Evolutionary conservation across 2,329 filamentous ascomycete genomes (phyloP).

Genomic region (Beauveria caledonica): DNA sequence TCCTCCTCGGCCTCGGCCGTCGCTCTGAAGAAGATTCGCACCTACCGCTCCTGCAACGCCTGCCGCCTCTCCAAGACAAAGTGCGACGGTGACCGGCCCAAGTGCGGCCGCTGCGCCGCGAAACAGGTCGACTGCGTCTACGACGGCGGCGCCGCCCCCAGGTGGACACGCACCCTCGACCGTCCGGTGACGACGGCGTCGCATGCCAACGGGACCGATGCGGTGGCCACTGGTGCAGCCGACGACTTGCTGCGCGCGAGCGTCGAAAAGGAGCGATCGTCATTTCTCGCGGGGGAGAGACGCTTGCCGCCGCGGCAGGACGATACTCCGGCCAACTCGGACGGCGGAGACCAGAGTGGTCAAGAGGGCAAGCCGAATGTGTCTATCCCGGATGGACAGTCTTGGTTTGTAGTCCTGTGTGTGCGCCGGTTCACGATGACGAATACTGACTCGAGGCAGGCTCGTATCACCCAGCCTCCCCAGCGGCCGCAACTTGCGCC

Average conservation of each 20-base stretch:
- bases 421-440: not conserved
- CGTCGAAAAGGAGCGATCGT: constrained; percentile 9
- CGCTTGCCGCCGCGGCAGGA: constrained; percentile 9
- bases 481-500: constrained; percentile 25
- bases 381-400: constrained; percentile 10
- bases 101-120: constrained; percentile 27
- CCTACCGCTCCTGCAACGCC: constrained; percentile 31
- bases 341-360: not conserved
- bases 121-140: constrained; percentile 30
- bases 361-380: constrained; percentile 3
- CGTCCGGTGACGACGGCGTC: constrained; percentile 10
- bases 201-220: constrained; percentile 2
- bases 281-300: constrained; percentile 4
- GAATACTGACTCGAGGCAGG: constrained; percentile 17
- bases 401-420: constrained; percentile 12
- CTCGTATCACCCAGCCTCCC: constrained; percentile 26
- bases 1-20: constrained; percentile 18
- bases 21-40: constrained; percentile 30
- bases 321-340: constrained; percentile 3
- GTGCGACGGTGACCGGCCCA: constrained; percentile 32
- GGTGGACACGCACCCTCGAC: constrained; percentile 28
- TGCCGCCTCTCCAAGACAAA: constrained; percentile 35
- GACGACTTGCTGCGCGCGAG: not conserved
- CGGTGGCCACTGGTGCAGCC: constrained; percentile 9
- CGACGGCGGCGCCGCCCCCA: constrained; percentile 29